Base-by-base conservation (phyloP, 1,284 basidiomycete genomes). In the Microbotryum violaceum region DNA sequence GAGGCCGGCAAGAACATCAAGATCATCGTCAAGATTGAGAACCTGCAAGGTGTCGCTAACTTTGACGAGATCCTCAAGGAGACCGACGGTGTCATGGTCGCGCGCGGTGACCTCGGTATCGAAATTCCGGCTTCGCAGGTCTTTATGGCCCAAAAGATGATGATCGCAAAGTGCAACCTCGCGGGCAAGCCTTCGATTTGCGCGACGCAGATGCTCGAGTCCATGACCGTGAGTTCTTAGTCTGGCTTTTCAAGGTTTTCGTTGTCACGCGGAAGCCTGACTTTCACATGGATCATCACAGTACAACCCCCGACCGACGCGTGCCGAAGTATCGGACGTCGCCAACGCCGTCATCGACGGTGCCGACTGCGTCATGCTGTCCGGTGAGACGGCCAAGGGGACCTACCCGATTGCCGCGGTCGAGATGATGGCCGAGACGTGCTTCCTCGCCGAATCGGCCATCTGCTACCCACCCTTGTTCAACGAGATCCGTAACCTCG, bases 191-290 rank as follows among this genome's bases (percentile, higher is more conserved):
- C 96, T 57, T 89, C 91, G 74, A 98, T 99, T 74, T 96, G 96
- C 71, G 96, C 96, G 23, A 99, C 96, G 21, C 96, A 99, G 79
- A 98, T 99, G 96, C 86, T 99, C 71, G 96, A 99, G 86, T 93
- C 91, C 14, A 96, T 94, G 91, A 94, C 92, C 64, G 89, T 90
- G 73, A 77, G 81, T 76, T 54, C 27, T 58, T 51, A 61, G 56
- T 54, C 62, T 74, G 27, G 74, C 31, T 55, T 69, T 48, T 55
- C 42, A 12, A 3, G 29, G 20, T 51, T 56, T 29, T 57, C 49
- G 61, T 58, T 54, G 61, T 74, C 16, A 14, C 37, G 3, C 14
- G 12, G 33, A 10, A 4, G 46, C 51, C 55, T 23, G 27, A 37
- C n/a, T 48, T 45, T 6, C 16, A 10, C 48, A 46, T 49, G 29